Conservation (phyloP, 192 early-diverging fungal genomes). For the Funneliformis geosporum region DNA sequence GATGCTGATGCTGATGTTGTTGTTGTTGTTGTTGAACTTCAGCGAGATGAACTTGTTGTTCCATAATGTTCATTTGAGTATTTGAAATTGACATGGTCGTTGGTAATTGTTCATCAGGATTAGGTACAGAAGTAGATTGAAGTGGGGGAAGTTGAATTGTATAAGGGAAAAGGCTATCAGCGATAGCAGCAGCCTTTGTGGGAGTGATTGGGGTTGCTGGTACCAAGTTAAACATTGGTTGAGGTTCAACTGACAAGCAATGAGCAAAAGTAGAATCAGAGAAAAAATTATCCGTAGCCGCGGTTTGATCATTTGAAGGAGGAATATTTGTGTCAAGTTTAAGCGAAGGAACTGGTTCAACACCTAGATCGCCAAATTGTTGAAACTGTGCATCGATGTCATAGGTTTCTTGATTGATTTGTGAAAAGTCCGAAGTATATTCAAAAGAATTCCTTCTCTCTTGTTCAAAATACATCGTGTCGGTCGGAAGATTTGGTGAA, state of each 20-base stretch:
- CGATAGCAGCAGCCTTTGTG: neutral
- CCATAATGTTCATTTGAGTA: neutral
- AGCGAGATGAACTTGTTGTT: neutral
- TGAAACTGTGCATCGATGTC: neutral
- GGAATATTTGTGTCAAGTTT: conserved; percentile 14
- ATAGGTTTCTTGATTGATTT: neutral
- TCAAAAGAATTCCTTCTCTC: neutral
- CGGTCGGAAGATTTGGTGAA: conserved; percentile 7
- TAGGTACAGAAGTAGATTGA: neutral
- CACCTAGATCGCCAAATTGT: neutral
- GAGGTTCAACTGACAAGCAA: neutral
- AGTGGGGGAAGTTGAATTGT: neutral
- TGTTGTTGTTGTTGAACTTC: neutral
- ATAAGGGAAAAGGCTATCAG: neutral
- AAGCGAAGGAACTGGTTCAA: neutral
- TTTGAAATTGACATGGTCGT: neutral
- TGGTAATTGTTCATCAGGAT: neutral
- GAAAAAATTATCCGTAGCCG: neutral
- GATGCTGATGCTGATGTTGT: neutral
- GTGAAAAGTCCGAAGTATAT: neutral
- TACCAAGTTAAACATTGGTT: conserved; percentile 16
- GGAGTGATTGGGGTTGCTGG: conserved; percentile 23
- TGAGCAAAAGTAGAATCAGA: neutral
- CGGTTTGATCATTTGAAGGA: neutral
- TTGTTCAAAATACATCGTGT: neutral